Percentiles rank a stretch among this genome's conserved stretches.
These are phyloP conservation scores for Phlyctochytrium planicorne DNA, from an alignment of 192 early-diverging fungal genomes.

Conservation along the genomic window DNA sequence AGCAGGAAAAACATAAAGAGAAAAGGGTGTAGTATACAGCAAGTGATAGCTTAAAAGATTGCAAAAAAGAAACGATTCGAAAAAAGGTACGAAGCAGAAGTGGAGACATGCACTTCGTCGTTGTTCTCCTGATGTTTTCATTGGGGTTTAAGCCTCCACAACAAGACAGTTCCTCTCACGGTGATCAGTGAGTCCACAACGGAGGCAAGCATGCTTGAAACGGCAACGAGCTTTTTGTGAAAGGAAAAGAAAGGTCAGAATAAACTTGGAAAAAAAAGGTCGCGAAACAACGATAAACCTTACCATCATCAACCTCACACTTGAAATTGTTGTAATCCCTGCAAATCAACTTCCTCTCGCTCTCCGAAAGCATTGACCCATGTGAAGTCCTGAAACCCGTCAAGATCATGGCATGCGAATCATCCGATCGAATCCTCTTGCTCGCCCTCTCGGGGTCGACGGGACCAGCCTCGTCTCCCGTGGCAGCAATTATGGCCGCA, in stretches of 20 bases:
- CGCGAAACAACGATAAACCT: background rate
- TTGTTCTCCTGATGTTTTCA: too few relatives aligned
- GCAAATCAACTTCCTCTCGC: conserved; percentile 22
- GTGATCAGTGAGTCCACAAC: conserved; percentile 20
- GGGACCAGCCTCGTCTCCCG: background rate
- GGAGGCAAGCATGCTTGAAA: conserved; percentile 25
- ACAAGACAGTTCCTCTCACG: conserved; percentile 20
- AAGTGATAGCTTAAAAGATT: too few relatives aligned
- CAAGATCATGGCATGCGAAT: conserved; percentile 4
- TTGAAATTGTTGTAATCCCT: conserved; percentile 33
- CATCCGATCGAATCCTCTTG: background rate
- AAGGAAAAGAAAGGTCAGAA: conserved; percentile 4
- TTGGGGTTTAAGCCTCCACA: conserved; percentile 4
- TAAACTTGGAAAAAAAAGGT: background rate
- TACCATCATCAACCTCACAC: conserved; percentile 4
- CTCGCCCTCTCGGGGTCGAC: background rate
- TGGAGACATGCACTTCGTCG: too few relatives aligned
- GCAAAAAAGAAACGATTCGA: too few relatives aligned
- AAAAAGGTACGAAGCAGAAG: too few relatives aligned
- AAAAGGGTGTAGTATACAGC: too few relatives aligned
- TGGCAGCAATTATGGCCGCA: background rate
- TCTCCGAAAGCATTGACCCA: conserved; percentile 14
- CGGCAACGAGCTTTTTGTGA: conserved; percentile 25
- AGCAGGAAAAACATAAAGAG: too few relatives aligned
- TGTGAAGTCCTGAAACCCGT: background rate